A percentile compares a stretch with the other conserved stretches of the same genome.
phyloP scores from a whole-genome alignment of 192 early-diverging fungal genomes.

The Dissophora ornata region DNA sequence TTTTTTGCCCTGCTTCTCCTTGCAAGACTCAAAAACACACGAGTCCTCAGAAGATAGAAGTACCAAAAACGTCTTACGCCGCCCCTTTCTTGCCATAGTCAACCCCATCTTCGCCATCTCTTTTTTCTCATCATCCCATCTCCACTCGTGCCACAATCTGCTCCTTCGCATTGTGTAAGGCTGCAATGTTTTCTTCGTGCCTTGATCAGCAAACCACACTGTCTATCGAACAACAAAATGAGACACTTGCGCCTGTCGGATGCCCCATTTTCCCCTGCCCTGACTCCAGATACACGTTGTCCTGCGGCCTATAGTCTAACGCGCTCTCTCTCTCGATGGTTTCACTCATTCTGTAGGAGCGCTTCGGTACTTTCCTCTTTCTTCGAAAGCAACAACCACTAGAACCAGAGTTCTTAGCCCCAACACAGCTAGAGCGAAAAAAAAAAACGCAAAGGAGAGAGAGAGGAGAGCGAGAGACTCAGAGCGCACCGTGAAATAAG shows the following conservation, averaged over 20 bases:
- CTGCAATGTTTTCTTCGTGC: not conserved
- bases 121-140: constrained; percentile 5
- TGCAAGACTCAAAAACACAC: not conserved
- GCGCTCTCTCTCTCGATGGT: too few species aligned
- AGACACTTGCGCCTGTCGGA: not conserved
- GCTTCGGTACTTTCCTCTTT: too few species aligned
- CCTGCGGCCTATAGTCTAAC: too few species aligned
- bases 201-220: not conserved
- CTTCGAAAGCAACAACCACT: too few species aligned
- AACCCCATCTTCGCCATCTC: not conserved
- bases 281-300: too few species aligned
- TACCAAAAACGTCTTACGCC: not conserved
- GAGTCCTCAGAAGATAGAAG: not conserved
- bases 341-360: too few species aligned
- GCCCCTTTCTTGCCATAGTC: not conserved
- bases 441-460: not conserved
- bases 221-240: not conserved
- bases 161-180: constrained; percentile 6
- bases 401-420: not conserved
- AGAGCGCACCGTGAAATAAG: not conserved
- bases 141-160: too few species aligned
- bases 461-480: not conserved
- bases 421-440: not conserved
- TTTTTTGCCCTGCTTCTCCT: constrained; percentile 6
- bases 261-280: not conserved